Evolutionary conservation across 352 stramenopile species (phyloP), one percentile per base, ranked within the genome.

Genomic region (Pythium phragmiticola): DNA sequence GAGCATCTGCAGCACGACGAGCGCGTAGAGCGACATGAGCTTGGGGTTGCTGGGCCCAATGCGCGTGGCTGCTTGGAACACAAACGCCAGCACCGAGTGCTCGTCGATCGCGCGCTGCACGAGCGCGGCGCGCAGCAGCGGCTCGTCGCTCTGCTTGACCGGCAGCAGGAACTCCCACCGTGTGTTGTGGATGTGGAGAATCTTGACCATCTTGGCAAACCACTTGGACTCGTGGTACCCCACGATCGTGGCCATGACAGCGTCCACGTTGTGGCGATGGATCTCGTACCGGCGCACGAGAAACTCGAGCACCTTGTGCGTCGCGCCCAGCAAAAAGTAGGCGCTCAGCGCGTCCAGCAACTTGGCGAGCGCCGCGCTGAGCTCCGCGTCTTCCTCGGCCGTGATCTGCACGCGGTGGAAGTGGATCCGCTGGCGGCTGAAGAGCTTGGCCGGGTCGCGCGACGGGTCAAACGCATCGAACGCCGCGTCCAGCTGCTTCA

Each of bases 291-390:
- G 82, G 13, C 89, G 84, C 56, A 96, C 82, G 61, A 96, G 76
- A 58, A 94, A 96, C 71, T 96, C 89, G 66, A 96, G 74, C 52
- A 96, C 84, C 66, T 96, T 94, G 69, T 96, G 89, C 4, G 84
- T 68, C 6, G 87, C 81, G 12, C 73, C 68, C 13, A 94, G 70
- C 37, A 96, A 57, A 61, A 95, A 94, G 60, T 92, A 94, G 6
- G 73, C 72, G 55, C 85, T 96, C 33, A 96, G 73, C n/a, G 84
- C 82, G 57, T 94, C 84, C 19, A 96, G 71, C 21, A 96, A 74
- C 57, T 78, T 80, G 19, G 67, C 60, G 28, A 96, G 72, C 50
- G 87, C 82, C 5, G 55, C 58, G 63, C 93, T 81, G 19, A 96
- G 78, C 60, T 83, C 82, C 8, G 34, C 33, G n/a, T 88, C 78